A percentile compares a stretch with the other conserved stretches of the same genome.
phyloP scores from a whole-genome alignment of 164 flowering plant species.

The Malania oleifera region DNA sequence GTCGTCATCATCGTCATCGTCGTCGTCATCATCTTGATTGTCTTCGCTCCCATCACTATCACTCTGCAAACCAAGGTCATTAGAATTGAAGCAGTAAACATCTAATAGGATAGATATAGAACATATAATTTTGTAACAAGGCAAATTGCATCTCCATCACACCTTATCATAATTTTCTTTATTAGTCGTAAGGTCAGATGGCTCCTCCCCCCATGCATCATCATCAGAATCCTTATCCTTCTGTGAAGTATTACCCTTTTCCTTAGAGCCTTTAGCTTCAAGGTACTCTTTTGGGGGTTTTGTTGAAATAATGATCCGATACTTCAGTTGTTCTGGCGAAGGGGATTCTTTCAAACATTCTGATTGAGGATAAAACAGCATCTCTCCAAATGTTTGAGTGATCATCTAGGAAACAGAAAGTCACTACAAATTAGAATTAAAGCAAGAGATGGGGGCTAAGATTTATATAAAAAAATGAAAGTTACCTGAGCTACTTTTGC shows the following conservation, averaged over 20 bases:
- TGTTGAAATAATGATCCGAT: slow-evolving; percentile 38
- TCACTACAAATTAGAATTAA: not conserved
- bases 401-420: slow-evolving; percentile 29
- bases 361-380: slow-evolving; percentile 28
- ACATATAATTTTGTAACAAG: not conserved
- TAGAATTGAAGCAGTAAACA: not conserved
- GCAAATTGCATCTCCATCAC: not conserved
- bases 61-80: slow-evolving; percentile 20
- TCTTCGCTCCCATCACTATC: slow-evolving; percentile 27
- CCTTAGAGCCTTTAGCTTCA: slow-evolving; percentile 18
- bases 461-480: not conserved
- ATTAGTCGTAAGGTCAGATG: slow-evolving; percentile 13
- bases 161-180: slow-evolving; percentile 27
- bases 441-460: not conserved
- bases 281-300: slow-evolving; percentile 48
- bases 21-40: slow-evolving; percentile 22
- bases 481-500: slow-evolving; percentile 52
- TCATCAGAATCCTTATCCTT: slow-evolving; percentile 20
- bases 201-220: slow-evolving; percentile 19
- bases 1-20: slow-evolving; percentile 6
- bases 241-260: not conserved
- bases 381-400: slow-evolving; percentile 31
- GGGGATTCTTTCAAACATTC: slow-evolving; percentile 32
- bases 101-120: not conserved
- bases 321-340: slow-evolving; percentile 42